A percentile compares a stretch with the other conserved stretches of the same genome.
phyloP scores from a whole-genome alignment of 345 rosid genomes.

The Citrus unshiu region DNA sequence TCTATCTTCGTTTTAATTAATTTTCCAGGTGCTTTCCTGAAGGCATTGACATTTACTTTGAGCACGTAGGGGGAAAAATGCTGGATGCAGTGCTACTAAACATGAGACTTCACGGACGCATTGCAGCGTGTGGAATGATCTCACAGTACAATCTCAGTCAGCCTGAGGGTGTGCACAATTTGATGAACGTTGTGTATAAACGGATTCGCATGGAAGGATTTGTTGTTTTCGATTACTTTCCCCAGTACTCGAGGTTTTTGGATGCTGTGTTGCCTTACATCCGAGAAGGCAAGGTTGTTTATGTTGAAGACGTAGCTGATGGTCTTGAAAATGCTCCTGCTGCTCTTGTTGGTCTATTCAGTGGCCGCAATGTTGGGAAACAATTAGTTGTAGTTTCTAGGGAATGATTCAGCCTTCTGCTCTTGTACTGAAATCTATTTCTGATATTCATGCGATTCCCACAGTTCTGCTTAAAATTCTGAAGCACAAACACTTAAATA shows the following conservation, averaged over 20 bases:
- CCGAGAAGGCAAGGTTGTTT: slow-evolving; percentile 44
- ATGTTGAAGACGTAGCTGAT: slow-evolving; percentile 55
- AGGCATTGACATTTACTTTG: slow-evolving; percentile 31
- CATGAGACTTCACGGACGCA: slow-evolving; percentile 21
- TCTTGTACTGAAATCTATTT: too few relatives aligned
- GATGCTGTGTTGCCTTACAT: slow-evolving; percentile 33
- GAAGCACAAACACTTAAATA: too few relatives aligned
- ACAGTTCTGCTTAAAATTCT: too few relatives aligned
- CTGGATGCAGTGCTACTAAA: slow-evolving; percentile 29
- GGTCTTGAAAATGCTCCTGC: slow-evolving; percentile 53
- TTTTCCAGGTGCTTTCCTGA: slow-evolving; percentile 27
- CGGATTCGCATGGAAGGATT: slow-evolving; percentile 40
- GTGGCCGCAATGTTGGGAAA: slow-evolving; percentile 56
- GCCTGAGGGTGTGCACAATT: slow-evolving; percentile 8
- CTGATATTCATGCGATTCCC: too few relatives aligned
- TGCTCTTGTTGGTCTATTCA: slow-evolving; percentile 50
- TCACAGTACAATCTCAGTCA: slow-evolving; percentile 24
- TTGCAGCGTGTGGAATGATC: slow-evolving; percentile 30
- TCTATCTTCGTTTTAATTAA: too few relatives aligned
- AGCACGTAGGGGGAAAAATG: slow-evolving; percentile 33
- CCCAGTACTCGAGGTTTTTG: slow-evolving; percentile 35
- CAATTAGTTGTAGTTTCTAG: slow-evolving; percentile 29
- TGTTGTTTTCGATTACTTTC: slow-evolving; percentile 35
- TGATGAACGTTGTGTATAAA: neutral
- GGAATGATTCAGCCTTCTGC: neutral